Base-by-base conservation (phyloP, 345 rosid genomes). In the Salix dunnii region DNA sequence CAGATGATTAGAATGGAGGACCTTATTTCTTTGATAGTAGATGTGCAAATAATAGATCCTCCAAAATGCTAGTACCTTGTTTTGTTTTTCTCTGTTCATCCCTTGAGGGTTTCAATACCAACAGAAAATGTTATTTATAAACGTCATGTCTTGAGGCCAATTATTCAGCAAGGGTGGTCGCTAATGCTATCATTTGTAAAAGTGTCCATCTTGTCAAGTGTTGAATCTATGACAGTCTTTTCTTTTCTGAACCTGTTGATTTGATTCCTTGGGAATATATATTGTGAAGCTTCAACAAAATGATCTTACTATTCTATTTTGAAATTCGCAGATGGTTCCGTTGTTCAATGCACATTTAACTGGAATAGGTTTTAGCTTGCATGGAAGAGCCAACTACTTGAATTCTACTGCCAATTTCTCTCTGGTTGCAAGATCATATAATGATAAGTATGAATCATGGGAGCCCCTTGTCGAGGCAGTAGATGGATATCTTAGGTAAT, bases 401-500 rank as follows among this genome's bases (percentile, higher is more conserved):
- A 91, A 87, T 73, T 90, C 98, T 68, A 83, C 96, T 58, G 84
- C 90, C 84, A 86, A 82, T 85, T 91, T 93, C 82, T 93, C 96
- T 74, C 85, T 92, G 76, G 91, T 88, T 82, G 94, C 89, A 25
- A 90, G 98, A 85, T 96, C 98, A 79, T 93, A 91, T 77, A 96
- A 91, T 82, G 99, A 96, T 80, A 96, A 91, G 81, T 86, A 86
- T 74, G 97, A 96, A 83, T 81, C 94, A 16, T 96, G 98, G 99
- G 99, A 96, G 82, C 99, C 99, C 55, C 88, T 96, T 79, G 83
- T 93, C 77, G 99, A 96, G 88, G 90, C 97, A 70, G 90, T 90
- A 12, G 97, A 92, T 38, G 95, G 90, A 69, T 90, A 89, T 73
- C 76, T 94, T 70, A 88, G 98, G 98, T 94, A 84, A 81, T 43